Base-by-base conservation (phyloP, 192 early-diverging fungal genomes). In the Lunasporangiospora selenospora region DNA sequence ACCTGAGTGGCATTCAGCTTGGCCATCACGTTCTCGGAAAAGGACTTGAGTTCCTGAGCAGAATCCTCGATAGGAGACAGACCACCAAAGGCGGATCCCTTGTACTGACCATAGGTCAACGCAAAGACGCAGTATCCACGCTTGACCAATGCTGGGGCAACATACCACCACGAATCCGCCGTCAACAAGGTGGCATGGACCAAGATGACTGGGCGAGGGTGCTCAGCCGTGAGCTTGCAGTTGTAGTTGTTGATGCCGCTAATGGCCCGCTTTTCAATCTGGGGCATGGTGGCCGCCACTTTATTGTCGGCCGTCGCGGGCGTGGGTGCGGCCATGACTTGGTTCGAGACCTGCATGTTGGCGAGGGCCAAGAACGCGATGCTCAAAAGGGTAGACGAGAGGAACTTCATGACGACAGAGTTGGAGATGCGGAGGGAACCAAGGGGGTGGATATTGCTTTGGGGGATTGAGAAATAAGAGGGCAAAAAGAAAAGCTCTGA, bases 121-220 rank as follows among this genome's bases (percentile, higher is more conserved):
- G 58, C 59, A 52, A 71, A 71, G 44, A 71, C 67, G 39, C 67
- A 71, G 33, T 71, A 71, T 5, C 67, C 67, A 2, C 58, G 33
- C 3, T 41, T 23, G n/a, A 58, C 53, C 44, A 69, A 39, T 10
- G 37, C 11, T 2, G 66, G 66, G 0, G 52, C 50, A 19, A 59
- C 53, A 4, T 37, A 42, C 51, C 51, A 69, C 66, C 66, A 69
- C 3, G 66, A 69, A 7, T 69, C 66, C 9, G 30, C 4, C 6
- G 50, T 69, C 19, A 69, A 23, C 44, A 60, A 42, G 12, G 66
- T 69, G 2, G 58, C 57, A 49, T 69, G 66, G 30, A 73, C 67
- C 5, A 73, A 42, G 10, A 73, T 36, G 23, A 73, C 18, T 3
- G 67, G 67, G 0, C 67, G 47, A 18, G 67, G 67, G 29, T 63